Evolutionary conservation across 441 rosid genomes (phyloP).

Genomic region (Adansonia gregorii): DNA sequence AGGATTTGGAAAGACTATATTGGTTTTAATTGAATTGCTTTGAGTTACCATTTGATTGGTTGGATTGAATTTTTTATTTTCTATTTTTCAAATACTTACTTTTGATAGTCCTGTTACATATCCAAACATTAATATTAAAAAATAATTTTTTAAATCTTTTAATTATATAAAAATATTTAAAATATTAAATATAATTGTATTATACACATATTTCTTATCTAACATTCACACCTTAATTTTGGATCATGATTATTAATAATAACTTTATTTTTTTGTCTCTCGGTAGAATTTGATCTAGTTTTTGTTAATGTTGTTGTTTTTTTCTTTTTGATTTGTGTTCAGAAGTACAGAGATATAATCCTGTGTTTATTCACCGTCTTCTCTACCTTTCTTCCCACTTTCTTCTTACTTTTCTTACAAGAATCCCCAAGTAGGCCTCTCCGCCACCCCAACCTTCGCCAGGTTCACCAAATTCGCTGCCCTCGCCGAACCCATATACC

Average conservation of each 20-base stretch:
- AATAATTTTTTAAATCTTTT: no score
- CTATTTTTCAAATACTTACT: no score
- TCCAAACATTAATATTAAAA: no score
- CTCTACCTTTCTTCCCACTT: conserved; percentile 27
- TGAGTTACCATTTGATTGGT: no score
- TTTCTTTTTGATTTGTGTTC: background rate
- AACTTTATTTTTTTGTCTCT: no score
- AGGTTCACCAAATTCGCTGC: conserved; percentile 1
- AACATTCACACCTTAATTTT: no score
- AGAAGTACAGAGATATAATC: background rate
- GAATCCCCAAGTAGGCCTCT: conserved; percentile 3
- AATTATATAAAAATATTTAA: no score
- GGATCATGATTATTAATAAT: no score
- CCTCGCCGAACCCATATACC: background rate
- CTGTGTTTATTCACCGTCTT: conserved; percentile 31
- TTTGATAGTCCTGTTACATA: background rate
- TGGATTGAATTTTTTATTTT: background rate
- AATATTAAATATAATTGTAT: no score
- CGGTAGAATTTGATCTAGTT: no score
- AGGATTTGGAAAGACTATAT: background rate
- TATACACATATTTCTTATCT: no score
- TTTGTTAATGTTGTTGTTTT: background rate
- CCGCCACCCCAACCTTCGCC: background rate
- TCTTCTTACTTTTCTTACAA: conserved; percentile 25
- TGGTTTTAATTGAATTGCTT: background rate